Percentiles rank a stretch among this genome's conserved stretches.
phyloP scores from a whole-genome alignment of 768 basidiomycete genomes.

The Naganishia antarctica region DNA sequence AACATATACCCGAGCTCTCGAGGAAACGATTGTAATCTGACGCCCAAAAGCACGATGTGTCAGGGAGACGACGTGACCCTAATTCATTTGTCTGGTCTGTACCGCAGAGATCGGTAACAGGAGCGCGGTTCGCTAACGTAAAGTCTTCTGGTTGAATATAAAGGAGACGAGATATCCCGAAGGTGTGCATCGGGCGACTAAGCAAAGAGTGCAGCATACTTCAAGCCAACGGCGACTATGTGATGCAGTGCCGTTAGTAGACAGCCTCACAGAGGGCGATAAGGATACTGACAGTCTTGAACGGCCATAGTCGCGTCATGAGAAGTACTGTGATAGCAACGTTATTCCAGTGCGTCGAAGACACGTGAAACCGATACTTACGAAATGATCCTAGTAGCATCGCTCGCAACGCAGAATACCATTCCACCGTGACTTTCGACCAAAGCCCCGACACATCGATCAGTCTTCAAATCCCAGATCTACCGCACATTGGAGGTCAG shows the following conservation, averaged over 20 bases:
- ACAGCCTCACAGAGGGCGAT: neutral
- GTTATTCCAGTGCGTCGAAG: neutral
- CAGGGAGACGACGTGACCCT: too few relatives aligned
- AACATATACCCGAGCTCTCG: too few relatives aligned
- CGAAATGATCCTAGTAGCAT: constrained; percentile 25
- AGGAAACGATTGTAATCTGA: too few relatives aligned
- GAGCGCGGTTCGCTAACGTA: too few relatives aligned
- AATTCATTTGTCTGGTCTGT: too few relatives aligned
- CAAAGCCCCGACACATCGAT: constrained; percentile 6
- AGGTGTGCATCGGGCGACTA: neutral
- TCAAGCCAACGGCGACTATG: constrained; percentile 12
- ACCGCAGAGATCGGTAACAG: too few relatives aligned
- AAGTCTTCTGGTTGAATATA: too few relatives aligned
- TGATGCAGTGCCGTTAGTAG: neutral
- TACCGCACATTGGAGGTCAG: neutral
- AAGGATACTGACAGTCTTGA: constrained; percentile 20
- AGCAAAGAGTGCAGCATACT: constrained; percentile 18
- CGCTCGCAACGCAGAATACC: constrained; percentile 16
- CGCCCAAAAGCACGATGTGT: too few relatives aligned
- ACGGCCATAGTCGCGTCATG: constrained; percentile 17
- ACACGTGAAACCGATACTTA: neutral
- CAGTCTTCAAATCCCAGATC: constrained; percentile 15
- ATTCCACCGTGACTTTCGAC: constrained; percentile 9
- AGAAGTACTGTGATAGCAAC: constrained; percentile 2
- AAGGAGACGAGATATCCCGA: too few relatives aligned